Conservation (phyloP, 2,329 filamentous ascomycete species). For the Penicillium sp. region DNA sequence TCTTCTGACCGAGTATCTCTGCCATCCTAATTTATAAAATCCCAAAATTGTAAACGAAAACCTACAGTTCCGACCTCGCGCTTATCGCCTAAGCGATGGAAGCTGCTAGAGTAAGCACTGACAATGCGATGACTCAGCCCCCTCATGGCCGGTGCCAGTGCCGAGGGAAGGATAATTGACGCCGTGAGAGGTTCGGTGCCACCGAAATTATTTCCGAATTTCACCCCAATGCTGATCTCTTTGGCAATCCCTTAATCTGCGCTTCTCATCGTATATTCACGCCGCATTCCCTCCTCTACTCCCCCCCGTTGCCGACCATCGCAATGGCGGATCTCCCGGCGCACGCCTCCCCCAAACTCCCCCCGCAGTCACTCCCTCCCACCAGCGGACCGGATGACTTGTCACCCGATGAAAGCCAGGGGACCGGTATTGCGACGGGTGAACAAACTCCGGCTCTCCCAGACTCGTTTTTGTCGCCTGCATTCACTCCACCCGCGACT, state of each 20-base stretch:
- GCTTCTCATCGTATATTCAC: slow-evolving; percentile 2
- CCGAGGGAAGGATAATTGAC: slow-evolving; percentile 22
- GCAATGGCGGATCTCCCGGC: slow-evolving; percentile 61
- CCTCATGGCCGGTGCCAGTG: slow-evolving; percentile 17
- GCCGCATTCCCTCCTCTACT: not conserved
- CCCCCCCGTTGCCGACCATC: slow-evolving; percentile 19
- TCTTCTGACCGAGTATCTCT: not conserved
- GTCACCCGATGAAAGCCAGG: slow-evolving; percentile 24
- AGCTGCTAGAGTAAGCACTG: slow-evolving; percentile 33
- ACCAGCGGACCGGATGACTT: slow-evolving; percentile 19
- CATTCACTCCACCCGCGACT: slow-evolving; percentile 53
- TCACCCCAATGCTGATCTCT: slow-evolving; percentile 5
- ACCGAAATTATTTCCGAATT: slow-evolving; percentile 10
- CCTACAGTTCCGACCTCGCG: not conserved
- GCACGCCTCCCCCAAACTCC: slow-evolving; percentile 56
- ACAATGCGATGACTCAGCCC: slow-evolving; percentile 28
- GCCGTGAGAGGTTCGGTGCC: slow-evolving; percentile 12
- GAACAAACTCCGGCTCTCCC: slow-evolving; percentile 53
- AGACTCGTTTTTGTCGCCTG: slow-evolving; percentile 59
- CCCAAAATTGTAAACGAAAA: not conserved
- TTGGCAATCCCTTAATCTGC: not conserved
- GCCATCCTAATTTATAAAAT: not conserved
- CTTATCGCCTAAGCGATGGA: slow-evolving; percentile 16
- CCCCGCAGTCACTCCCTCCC: slow-evolving; percentile 38
- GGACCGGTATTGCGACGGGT: slow-evolving; percentile 27